A percentile compares a stretch with the other conserved stretches of the same genome.
These are phyloP conservation scores for Phytopythium delawarense DNA, from an alignment of 352 stramenopile genomes.

Conservation along the genomic window DNA sequence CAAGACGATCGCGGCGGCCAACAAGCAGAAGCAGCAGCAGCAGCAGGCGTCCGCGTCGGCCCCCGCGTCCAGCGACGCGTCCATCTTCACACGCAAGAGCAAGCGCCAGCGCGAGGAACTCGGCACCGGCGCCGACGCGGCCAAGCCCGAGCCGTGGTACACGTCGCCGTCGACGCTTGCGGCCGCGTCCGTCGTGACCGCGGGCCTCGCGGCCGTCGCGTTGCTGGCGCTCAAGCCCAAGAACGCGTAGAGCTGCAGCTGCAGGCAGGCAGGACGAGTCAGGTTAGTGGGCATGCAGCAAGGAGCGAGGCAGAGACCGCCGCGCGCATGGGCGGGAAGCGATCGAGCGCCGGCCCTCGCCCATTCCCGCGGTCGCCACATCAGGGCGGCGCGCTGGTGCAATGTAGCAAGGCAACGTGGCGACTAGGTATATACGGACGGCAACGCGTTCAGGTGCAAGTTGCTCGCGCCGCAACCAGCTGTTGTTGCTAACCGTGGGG, in stretches of 20 bases:
- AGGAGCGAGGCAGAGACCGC: neutral
- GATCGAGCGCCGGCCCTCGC: too few relatives aligned
- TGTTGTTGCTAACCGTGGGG: neutral
- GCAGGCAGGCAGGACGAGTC: too few relatives aligned
- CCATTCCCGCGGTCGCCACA: neutral
- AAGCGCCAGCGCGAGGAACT: constrained; percentile 37
- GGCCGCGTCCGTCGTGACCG: constrained; percentile 65
- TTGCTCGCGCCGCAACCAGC: too few relatives aligned
- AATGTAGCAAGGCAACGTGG: too few relatives aligned
- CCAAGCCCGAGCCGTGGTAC: constrained; percentile 48
- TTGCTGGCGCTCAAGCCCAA: constrained; percentile 62
- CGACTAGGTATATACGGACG: neutral
- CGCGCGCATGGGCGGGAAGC: too few relatives aligned
- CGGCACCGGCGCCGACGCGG: constrained; percentile 5
- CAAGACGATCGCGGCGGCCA: constrained; percentile 10
- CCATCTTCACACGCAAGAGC: constrained; percentile 72
- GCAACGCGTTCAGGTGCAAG: neutral
- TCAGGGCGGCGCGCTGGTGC: neutral
- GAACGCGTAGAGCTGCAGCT: constrained; percentile 37
- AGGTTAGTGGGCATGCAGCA: neutral
- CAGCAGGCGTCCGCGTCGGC: neutral
- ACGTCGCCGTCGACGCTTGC: constrained; percentile 51
- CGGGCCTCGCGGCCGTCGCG: constrained; percentile 56
- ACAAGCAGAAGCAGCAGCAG: constrained; percentile 9
- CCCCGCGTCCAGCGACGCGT: constrained; percentile 16